Conservation (phyloP, 2,329 filamentous ascomycete genomes). For the Cordyceps militaris region DNA sequence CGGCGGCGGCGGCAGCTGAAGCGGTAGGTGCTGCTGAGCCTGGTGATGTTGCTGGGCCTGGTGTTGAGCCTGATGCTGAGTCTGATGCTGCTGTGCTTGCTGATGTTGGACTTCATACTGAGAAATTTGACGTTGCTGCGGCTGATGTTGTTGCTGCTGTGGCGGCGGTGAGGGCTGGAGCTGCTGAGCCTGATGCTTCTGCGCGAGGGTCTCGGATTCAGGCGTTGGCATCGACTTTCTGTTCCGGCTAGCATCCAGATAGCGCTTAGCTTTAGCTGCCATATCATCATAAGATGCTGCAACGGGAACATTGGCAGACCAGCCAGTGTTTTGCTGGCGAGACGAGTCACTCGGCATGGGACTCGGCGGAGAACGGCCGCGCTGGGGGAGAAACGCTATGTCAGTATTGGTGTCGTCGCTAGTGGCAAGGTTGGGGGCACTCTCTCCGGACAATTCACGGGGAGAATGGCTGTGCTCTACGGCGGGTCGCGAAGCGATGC, state of each 20-base stretch:
- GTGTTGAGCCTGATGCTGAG: neutral
- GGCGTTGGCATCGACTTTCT: constrained; percentile 9
- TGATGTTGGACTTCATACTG: neutral
- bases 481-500: neutral
- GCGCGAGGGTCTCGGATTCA: neutral
- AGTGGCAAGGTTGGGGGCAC: neutral
- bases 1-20: neutral
- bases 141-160: neutral
- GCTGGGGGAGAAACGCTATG: constrained; percentile 9
- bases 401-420: constrained; percentile 4
- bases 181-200: neutral
- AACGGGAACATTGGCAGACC: neutral
- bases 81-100: neutral
- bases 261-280: neutral
- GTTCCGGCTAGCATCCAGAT: neutral
- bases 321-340: neutral
- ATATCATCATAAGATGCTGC: neutral
- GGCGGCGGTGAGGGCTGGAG: neutral
- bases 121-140: neutral
- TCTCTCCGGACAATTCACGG: constrained; percentile 2
- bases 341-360: constrained; percentile 13
- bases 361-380: constrained; percentile 15
- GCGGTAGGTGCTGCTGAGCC: neutral
- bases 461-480: neutral
- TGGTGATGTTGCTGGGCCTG: neutral